Percentiles rank a stretch among this genome's conserved stretches.
These are phyloP conservation scores for Corymbia maculata DNA, from an alignment of 345 rosid species.

Conservation along the genomic window DNA sequence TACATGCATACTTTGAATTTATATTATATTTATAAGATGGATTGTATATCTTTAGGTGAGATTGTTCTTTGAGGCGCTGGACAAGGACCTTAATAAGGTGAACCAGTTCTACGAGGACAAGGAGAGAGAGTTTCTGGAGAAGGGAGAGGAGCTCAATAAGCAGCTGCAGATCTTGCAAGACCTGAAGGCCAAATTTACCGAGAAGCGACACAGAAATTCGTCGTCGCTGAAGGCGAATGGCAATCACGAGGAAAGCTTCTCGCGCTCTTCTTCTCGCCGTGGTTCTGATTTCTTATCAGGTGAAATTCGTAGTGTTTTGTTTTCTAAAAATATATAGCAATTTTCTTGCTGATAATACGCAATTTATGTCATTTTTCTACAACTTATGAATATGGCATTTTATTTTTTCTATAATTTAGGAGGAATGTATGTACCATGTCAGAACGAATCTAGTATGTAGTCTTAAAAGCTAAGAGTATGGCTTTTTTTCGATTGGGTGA, in stretches of 20 bases:
- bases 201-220: constrained; percentile 26
- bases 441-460: no score
- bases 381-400: background rate
- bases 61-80: constrained; percentile 56
- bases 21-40: background rate
- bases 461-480: background rate
- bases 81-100: constrained; percentile 77
- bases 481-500: background rate
- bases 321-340: background rate
- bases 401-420: background rate
- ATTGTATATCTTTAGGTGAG: constrained; percentile 24
- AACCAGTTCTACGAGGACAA: constrained; percentile 67
- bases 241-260: background rate
- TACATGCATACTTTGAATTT: background rate
- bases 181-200: constrained; percentile 40
- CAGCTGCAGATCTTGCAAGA: constrained; percentile 62
- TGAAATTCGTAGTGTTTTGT: background rate
- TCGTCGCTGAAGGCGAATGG: background rate
- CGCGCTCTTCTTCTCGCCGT: constrained; percentile 22
- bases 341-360: background rate
- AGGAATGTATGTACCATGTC: background rate
- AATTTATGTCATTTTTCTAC: background rate
- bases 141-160: constrained; percentile 66
- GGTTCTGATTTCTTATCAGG: background rate
- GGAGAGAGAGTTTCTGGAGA: constrained; percentile 73